phyloP scores from a whole-genome alignment of 345 rosid species.

The Chamaenerion angustifolium region DNA sequence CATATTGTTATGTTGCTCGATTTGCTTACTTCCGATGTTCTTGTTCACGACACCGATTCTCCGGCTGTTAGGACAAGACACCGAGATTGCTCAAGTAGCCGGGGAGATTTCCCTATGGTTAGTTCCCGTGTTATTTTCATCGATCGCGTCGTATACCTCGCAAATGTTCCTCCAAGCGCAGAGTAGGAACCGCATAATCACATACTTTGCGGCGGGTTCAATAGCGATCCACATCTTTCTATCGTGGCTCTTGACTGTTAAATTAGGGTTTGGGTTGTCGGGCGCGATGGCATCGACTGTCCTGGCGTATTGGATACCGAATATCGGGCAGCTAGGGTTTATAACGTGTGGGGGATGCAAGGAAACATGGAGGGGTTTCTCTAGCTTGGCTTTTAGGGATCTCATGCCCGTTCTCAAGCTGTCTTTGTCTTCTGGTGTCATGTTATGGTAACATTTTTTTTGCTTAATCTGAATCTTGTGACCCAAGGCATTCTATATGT shows the following conservation, averaged over 20 bases:
- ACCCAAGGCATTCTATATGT: too few species aligned
- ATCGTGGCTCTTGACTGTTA: constrained; percentile 52
- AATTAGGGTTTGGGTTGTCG: constrained; percentile 34
- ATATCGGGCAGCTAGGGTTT: constrained; percentile 50
- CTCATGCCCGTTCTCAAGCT: constrained; percentile 52
- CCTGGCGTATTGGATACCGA: constrained; percentile 67
- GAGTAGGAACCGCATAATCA: constrained; percentile 61
- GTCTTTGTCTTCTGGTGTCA: constrained; percentile 59
- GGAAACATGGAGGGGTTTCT: constrained; percentile 63
- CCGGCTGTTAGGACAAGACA: constrained; percentile 42
- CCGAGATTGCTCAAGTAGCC: constrained; percentile 27
- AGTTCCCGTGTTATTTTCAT: constrained; percentile 33
- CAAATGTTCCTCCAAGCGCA: constrained; percentile 79
- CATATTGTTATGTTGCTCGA: constrained; percentile 22
- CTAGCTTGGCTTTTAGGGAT: constrained; percentile 45
- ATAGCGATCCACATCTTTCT: constrained; percentile 32
- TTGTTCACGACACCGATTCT: constrained; percentile 39
- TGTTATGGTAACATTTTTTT: constrained; percentile 43
- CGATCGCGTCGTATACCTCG: constrained; percentile 40
- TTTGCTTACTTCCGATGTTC: constrained; percentile 39
- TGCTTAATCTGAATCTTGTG: too few species aligned
- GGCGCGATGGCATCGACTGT: constrained; percentile 55
- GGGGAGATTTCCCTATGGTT: constrained; percentile 36
- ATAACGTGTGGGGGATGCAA: constrained; percentile 48
- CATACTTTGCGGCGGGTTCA: constrained; percentile 41